These are phyloP conservation scores for Prunus mongolica DNA, from an alignment of 306 rosid genomes.

Conservation along the genomic window DNA sequence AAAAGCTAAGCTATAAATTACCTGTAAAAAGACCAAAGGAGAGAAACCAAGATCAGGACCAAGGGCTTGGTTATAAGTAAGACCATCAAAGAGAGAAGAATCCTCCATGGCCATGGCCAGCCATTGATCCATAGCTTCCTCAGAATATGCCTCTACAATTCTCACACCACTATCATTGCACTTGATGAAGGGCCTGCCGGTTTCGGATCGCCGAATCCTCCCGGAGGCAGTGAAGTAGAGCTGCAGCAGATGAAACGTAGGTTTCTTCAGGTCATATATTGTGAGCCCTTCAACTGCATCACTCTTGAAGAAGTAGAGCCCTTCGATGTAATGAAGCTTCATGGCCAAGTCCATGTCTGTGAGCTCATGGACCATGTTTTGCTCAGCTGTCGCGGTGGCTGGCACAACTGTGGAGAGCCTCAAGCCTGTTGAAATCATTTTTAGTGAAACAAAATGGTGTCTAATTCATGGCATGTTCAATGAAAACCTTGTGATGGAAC, in stretches of 20 bases:
- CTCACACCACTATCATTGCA: conserved; percentile 80
- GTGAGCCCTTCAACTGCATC: conserved; percentile 47
- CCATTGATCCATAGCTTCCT: conserved; percentile 43
- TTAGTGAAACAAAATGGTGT: no score
- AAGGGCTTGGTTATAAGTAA: conserved; percentile 46
- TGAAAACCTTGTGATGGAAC: neutral
- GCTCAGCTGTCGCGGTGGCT: conserved; percentile 32
- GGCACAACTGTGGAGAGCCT: conserved; percentile 72
- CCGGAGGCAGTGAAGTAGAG: conserved; percentile 45
- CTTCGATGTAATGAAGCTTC: conserved; percentile 67
- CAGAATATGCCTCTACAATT: conserved; percentile 50
- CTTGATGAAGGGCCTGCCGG: conserved; percentile 50
- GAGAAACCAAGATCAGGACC: conserved; percentile 79
- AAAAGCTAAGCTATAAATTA: neutral
- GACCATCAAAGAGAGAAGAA: conserved; percentile 11
- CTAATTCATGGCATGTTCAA: neutral
- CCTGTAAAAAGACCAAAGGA: conserved; percentile 75
- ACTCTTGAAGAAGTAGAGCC: conserved; percentile 49
- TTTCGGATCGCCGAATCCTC: conserved; percentile 45
- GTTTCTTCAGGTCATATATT: conserved; percentile 42
- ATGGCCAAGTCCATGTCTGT: conserved; percentile 55
- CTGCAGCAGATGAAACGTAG: conserved; percentile 57
- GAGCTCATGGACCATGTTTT: conserved; percentile 32
- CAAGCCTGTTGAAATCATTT: conserved; percentile 8
- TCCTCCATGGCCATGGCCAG: conserved; percentile 28